phyloP scores from a whole-genome alignment of 2,329 filamentous ascomycete genomes.

The Sporothrix dimorphospora region DNA sequence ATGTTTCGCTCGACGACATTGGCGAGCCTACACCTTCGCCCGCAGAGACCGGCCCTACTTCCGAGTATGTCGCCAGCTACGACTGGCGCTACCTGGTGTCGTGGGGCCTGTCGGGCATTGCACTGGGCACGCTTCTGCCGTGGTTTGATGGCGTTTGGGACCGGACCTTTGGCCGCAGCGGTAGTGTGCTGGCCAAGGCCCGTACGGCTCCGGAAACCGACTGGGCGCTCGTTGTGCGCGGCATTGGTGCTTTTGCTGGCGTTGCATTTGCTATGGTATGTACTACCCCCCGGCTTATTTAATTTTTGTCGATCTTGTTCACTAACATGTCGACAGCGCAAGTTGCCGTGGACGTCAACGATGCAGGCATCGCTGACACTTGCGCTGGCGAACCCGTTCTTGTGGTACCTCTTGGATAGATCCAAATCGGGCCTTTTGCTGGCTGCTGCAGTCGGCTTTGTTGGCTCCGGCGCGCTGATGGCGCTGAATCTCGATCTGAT shows the following conservation, averaged over 20 bases:
- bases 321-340: slow-evolving; percentile 60
- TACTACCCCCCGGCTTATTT: slow-evolving; percentile 34
- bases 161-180: slow-evolving; percentile 45
- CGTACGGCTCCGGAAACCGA: slow-evolving; percentile 57
- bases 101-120: slow-evolving; percentile 81
- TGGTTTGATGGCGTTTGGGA: slow-evolving; percentile 82
- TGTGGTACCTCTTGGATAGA: slow-evolving; percentile 96
- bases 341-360: slow-evolving; percentile 89
- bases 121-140: slow-evolving; percentile 77
- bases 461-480: slow-evolving; percentile 74
- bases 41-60: slow-evolving; percentile 29
- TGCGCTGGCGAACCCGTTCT: slow-evolving; percentile 84
- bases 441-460: slow-evolving; percentile 71
- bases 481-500: slow-evolving; percentile 78
- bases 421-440: slow-evolving; percentile 83
- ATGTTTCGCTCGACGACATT: slow-evolving; percentile 41
- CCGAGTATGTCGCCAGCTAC: slow-evolving; percentile 37
- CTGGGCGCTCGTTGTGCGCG: slow-evolving; percentile 69
- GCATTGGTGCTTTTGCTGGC: slow-evolving; percentile 63
- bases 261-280: slow-evolving; percentile 75
- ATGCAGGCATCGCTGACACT: slow-evolving; percentile 91
- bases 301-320: not conserved
- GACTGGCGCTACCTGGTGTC: slow-evolving; percentile 71
- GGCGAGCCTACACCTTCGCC: slow-evolving; percentile 41
- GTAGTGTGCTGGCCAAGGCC: slow-evolving; percentile 37